Conservation (phyloP, 495 filamentous ascomycete species). For the Aspergillus conjunctus region DNA sequence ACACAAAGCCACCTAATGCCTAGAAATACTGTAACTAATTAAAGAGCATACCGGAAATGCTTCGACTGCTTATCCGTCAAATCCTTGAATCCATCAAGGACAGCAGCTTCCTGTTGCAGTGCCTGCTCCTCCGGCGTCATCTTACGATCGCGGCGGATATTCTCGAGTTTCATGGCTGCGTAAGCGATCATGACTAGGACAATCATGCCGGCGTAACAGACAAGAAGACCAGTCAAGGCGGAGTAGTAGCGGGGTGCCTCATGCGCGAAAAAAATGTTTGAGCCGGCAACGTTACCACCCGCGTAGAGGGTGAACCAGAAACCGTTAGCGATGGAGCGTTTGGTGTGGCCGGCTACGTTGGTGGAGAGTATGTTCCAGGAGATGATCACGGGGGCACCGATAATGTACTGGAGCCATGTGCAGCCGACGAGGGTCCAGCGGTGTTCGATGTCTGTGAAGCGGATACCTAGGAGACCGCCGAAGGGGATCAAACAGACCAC, state of each 20-base stretch:
- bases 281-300: slow-evolving; percentile 46
- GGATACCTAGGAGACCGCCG: slow-evolving; percentile 46
- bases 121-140: slow-evolving; percentile 19
- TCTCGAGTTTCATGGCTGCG: slow-evolving; percentile 33
- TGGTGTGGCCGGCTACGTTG: slow-evolving; percentile 68
- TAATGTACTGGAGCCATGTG: slow-evolving; percentile 51
- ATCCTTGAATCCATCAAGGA: slow-evolving; percentile 48
- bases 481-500: slow-evolving; percentile 39
- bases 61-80: slow-evolving; percentile 51
- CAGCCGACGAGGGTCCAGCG: slow-evolving; percentile 55
- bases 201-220: slow-evolving; percentile 42
- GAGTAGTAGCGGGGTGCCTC: slow-evolving; percentile 43
- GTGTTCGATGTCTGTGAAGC: slow-evolving; percentile 44
- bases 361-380: slow-evolving; percentile 58
- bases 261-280: slow-evolving; percentile 45
- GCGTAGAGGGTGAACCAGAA: slow-evolving; percentile 42
- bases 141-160: slow-evolving; percentile 29
- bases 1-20: background rate
- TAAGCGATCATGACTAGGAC: slow-evolving; percentile 29
- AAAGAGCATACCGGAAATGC: slow-evolving; percentile 47
- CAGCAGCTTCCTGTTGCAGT: slow-evolving; percentile 27
- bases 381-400: slow-evolving; percentile 54
- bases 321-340: slow-evolving; percentile 55
- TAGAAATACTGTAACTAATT: slow-evolving; percentile 10
- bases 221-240: slow-evolving; percentile 35